Evolutionary conservation across 495 filamentous ascomycete species (phyloP), one percentile per base, ranked within the genome.

Genomic region (Neurospora sublineolata): DNA sequence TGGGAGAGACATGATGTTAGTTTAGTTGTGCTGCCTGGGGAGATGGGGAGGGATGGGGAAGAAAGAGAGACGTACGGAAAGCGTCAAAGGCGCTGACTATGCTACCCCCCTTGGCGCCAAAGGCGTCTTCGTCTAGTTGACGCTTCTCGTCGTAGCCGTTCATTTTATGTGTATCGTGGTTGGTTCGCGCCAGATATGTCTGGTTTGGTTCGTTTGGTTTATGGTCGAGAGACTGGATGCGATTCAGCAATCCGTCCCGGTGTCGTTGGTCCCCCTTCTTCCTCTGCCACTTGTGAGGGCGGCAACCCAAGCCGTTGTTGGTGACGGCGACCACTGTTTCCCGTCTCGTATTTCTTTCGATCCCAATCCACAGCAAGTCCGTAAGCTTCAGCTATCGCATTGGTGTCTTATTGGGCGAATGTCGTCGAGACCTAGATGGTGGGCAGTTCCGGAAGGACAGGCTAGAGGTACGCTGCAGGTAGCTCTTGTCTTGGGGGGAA

Each of bases 51-150:
- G 44, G 52, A 18, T 60, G 36, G 33, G 60, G n/a, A n/a, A 18
- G 39, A 69, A 11, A 68, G 70, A 58, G 74, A 68, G 27, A 88
- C 92, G 78, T 86, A 97, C 94, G 95, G 81, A 99, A 99, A 75
- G 94, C 94, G 87, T 99, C 95, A 81, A 99, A 99, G 42, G 93
- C 92, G 80, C 89, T 87, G 76, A 97, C 86, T 69, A 90, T 86
- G 76, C 85, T 82, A 36, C 33, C 33, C 68, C 84, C 84, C 83
- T 92, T 91, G 73, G 90, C 89, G 74, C 89, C 92, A 81, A 97
- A 97, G 74, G 88, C 81, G 81, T 90, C 90, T 77, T 93, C 91
- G 78, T 93, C 88, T 75, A 94, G 67, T 39, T 70, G 64, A n/a
- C 58, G 71, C 68, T 76, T 76, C 72, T 90, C 84, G 73, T 89